phyloP scores from a whole-genome alignment of 805 yeast species.

The Candida chauliodis region DNA sequence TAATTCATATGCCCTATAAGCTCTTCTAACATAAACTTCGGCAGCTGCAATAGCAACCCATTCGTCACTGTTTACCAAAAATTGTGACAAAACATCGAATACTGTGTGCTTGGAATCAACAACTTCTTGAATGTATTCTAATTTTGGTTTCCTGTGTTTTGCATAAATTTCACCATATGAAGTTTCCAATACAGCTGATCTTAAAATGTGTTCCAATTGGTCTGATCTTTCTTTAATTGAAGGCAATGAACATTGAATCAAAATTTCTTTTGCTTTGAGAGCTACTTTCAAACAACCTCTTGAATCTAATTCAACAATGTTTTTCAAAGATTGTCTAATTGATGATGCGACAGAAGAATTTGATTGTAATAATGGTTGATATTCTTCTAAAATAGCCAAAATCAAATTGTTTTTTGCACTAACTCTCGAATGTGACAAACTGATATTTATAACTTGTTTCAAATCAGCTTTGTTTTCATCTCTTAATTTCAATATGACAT shows the following conservation, averaged over 20 bases:
- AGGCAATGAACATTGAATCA: slow-evolving; percentile 95
- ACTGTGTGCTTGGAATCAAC: slow-evolving; percentile 95
- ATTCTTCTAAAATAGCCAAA: slow-evolving; percentile 77
- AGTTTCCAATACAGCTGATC: slow-evolving; percentile 85
- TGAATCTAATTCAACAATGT: slow-evolving; percentile 82
- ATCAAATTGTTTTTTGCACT: slow-evolving; percentile 89
- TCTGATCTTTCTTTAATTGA: slow-evolving; percentile 94
- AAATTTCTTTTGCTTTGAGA: slow-evolving; percentile 90
- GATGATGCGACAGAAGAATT: slow-evolving; percentile 64
- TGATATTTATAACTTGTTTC: slow-evolving; percentile 64
- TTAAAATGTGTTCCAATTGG: slow-evolving; percentile 93
- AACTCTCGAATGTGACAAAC: slow-evolving; percentile 88
- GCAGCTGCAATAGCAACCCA: slow-evolving; percentile 95
- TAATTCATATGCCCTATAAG: slow-evolving; percentile 92
- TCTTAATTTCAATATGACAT: slow-evolving; percentile 79
- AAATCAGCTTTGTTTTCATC: slow-evolving; percentile 81
- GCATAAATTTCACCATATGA: slow-evolving; percentile 81
- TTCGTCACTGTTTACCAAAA: slow-evolving; percentile 76
- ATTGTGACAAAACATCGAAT: slow-evolving; percentile 92
- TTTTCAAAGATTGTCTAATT: slow-evolving; percentile 69
- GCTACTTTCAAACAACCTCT: slow-evolving; percentile 92
- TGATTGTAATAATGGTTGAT: slow-evolving; percentile 74
- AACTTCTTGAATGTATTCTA: slow-evolving; percentile 79
- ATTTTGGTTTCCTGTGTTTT: slow-evolving; percentile 77
- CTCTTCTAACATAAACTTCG: slow-evolving; percentile 93